Conservation (phyloP, 2,329 filamentous ascomycete genomes). For the Cladosporium sp. region DNA sequence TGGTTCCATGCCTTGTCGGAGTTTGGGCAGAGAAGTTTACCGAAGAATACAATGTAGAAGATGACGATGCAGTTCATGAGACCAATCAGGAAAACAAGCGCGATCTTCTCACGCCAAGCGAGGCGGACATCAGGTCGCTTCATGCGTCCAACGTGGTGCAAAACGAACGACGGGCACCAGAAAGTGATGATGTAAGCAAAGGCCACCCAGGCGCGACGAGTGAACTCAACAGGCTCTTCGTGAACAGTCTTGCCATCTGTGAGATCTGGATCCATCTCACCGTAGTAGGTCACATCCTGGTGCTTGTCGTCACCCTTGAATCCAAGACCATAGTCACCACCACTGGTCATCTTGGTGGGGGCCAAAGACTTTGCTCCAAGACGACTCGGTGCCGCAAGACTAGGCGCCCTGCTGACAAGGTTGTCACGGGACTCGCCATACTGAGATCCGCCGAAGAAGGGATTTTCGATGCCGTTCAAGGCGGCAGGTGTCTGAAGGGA, state of each 20-base stretch:
- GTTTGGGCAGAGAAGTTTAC: conserved; percentile 83
- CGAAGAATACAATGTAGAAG: conserved; percentile 91
- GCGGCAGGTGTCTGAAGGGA: conserved; percentile 59
- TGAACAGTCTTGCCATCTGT: conserved; percentile 76
- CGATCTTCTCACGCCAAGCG: conserved; percentile 95
- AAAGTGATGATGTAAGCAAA: conserved; percentile 87
- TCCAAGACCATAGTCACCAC: conserved; percentile 88
- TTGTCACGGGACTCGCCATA: conserved; percentile 66
- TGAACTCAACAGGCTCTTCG: conserved; percentile 63
- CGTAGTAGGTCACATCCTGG: conserved; percentile 71
- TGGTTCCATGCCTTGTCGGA: conserved; percentile 84
- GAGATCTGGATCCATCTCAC: conserved; percentile 75
- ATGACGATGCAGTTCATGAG: conserved; percentile 79
- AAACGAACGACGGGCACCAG: conserved; percentile 86
- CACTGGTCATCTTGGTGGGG: conserved; percentile 61
- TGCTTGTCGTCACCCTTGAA: conserved; percentile 78
- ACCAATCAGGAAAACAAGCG: conserved; percentile 77
- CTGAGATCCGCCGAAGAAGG: conserved; percentile 29
- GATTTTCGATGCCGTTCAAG: conserved; percentile 38
- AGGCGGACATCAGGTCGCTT: conserved; percentile 94
- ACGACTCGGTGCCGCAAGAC: conserved; percentile 48
- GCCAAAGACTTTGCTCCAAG: conserved; percentile 47
- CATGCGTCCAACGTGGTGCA: conserved; percentile 87
- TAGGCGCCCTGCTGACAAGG: conserved; percentile 58
- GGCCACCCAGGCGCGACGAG: conserved; percentile 75